Base-by-base conservation (phyloP, 306 rosid genomes). In the Astragalus membranaceus region DNA sequence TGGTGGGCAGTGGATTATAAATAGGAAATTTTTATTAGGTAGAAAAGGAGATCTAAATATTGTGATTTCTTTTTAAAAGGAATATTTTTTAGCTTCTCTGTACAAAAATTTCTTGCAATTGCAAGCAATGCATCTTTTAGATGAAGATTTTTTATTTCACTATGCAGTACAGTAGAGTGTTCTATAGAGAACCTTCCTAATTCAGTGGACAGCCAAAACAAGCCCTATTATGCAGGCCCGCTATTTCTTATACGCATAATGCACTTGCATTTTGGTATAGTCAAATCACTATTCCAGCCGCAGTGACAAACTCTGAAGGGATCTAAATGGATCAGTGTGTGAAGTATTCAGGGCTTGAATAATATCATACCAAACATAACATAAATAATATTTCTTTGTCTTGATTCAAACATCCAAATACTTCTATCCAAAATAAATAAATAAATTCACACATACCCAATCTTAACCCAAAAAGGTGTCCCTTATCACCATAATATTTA, bases 171-270 rank as follows among this genome's bases (percentile, higher is more conserved):
- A 48, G 5, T 13, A 8, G 9, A 44, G 42, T n/a, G 26, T 58
- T 72, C 32, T 72, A 23, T 20, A 75, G 17, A 75, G 43, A 30
- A 47, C 67, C 29, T 64, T 41, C 9, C 37, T 52, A 62, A 36
- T 49, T 48, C 17, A 65, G 33, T 12, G 26, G 47, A 43, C 12
- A 32, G 13, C 13, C 29, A 74, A 52, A 74, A 32, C 41, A 43
- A 10, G 47, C 44, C 23, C 23, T 13, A 53, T 52, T 12, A 74
- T 12, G 67, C 30, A 26, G 46, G 46, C 8, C 33, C 64, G 48
- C 10, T 37, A 17, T 5, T 36, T 50, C 39, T 57, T 26, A 20
- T 42, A 73, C 61, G 44, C 54, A 51, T 39, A 13, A 20, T 73
- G 54, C 56, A 41, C 35, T 51, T 37, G 23, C 71, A 26, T 72